A percentile compares a stretch with the other conserved stretches of the same genome.
Evolutionary conservation across 2,329 filamentous ascomycete genomes (phyloP).

Genomic region (Arthrobotrys entomopaga): DNA sequence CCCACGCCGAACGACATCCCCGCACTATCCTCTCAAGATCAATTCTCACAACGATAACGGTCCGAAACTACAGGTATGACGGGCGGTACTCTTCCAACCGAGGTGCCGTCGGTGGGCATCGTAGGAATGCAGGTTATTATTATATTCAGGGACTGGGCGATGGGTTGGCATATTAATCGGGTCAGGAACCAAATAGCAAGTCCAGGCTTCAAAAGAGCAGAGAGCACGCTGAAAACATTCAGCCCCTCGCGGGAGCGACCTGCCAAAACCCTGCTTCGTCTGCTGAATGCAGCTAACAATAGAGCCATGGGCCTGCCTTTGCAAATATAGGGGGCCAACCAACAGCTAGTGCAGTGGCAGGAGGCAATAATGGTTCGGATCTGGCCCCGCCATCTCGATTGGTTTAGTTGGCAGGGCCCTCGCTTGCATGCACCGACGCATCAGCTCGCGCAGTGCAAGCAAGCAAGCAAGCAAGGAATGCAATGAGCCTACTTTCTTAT

Average conservation of each 20-base stretch:
- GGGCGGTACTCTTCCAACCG: constrained; percentile 34
- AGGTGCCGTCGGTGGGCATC: constrained; percentile 35
- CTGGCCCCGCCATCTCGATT: constrained; percentile 2
- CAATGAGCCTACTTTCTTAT: too few species aligned
- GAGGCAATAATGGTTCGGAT: neutral
- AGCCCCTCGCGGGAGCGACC: constrained; percentile 37
- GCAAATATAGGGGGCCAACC: constrained; percentile 15
- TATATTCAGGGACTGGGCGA: constrained; percentile 14
- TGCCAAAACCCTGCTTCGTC: constrained; percentile 1
- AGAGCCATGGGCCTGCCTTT: constrained; percentile 19
- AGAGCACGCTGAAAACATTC: constrained; percentile 18
- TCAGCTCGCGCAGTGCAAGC: constrained; percentile 1
- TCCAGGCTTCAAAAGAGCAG: constrained; percentile 9
- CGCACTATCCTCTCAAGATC: constrained; percentile 18
- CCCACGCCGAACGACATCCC: constrained; percentile 55
- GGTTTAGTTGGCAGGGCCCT: constrained; percentile 8
- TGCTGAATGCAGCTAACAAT: constrained; percentile 33
- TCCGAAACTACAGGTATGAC: constrained; percentile 17
- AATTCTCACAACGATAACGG: constrained; percentile 22
- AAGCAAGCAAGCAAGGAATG: too few species aligned
- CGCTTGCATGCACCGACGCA: constrained; percentile 35
- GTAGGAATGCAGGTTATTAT: constrained; percentile 17
- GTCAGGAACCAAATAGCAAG: constrained; percentile 35
- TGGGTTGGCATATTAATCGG: neutral
- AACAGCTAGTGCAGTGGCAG: constrained; percentile 30